Evolutionary conservation across 2,329 filamentous ascomycete genomes (phyloP).

Genomic region (Xylariaceae sp.): DNA sequence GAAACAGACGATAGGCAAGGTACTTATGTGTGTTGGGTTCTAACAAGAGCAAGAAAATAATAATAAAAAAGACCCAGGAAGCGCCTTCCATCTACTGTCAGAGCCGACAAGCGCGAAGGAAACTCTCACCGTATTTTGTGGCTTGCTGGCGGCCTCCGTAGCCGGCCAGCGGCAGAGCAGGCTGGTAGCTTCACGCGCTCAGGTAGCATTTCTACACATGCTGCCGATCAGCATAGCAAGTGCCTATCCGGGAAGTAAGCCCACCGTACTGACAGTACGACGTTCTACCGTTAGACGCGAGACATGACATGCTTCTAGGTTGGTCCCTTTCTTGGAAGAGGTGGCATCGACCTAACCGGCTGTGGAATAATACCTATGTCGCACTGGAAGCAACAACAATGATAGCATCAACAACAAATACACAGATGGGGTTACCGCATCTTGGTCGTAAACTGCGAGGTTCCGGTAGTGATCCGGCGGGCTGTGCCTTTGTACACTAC

Average conservation of each 20-base stretch:
- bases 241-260: no score
- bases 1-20: background rate
- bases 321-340: no score
- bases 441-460: slow-evolving; percentile 12
- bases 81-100: background rate
- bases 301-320: no score
- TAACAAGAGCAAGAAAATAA: background rate
- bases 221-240: no score
- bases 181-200: background rate
- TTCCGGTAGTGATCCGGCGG: slow-evolving; percentile 8
- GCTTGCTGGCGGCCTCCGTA: background rate
- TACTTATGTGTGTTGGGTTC: background rate
- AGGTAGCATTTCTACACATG: background rate
- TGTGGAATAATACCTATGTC: background rate
- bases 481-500: background rate
- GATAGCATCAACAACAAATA: no score
- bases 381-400: background rate
- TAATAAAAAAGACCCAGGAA: no score
- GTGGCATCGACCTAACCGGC: background rate
- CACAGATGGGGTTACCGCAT: slow-evolving; percentile 7
- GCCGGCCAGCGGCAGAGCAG: no score
- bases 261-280: background rate
- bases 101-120: background rate
- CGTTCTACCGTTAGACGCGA: slow-evolving; percentile 2
- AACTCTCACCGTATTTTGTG: no score